Percentiles rank a stretch among this genome's conserved stretches.
Conservation (phyloP, 352 stramenopile genomes). For the Phytophthora chlamydospora region DNA sequence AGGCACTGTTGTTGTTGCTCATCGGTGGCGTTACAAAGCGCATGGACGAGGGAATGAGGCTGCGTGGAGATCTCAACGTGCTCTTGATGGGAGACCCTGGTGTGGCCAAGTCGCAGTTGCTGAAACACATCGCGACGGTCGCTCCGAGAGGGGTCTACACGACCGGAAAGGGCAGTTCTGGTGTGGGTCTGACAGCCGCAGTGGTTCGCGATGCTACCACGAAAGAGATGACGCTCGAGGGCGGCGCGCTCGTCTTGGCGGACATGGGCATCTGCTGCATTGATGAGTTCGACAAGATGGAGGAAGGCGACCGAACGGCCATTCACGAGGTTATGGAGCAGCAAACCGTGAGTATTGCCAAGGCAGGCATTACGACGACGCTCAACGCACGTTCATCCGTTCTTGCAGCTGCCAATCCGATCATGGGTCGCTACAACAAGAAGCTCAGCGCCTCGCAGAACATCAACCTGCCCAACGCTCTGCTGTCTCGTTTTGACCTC, state of each 20-base stretch:
- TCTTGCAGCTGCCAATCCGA: slow-evolving; percentile 99
- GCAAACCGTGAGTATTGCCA: slow-evolving; percentile 99
- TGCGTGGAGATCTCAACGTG: slow-evolving; percentile 99
- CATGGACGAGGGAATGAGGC: slow-evolving; percentile 94
- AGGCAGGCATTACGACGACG: slow-evolving; percentile 99
- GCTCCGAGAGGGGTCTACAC: slow-evolving; percentile 99
- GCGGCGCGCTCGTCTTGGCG: slow-evolving; percentile 97
- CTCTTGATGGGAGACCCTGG: slow-evolving; percentile 98
- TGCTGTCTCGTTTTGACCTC: slow-evolving; percentile 99
- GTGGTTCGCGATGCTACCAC: slow-evolving; percentile 96
- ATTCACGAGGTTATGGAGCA: slow-evolving; percentile 99
- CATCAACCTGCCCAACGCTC: slow-evolving; percentile 99
- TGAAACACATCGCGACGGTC: slow-evolving; percentile 98
- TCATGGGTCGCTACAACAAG: slow-evolving; percentile 94
- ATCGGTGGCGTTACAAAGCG: slow-evolving; percentile 93
- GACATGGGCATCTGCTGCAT: slow-evolving; percentile 99
- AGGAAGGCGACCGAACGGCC: slow-evolving; percentile 97
- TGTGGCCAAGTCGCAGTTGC: slow-evolving; percentile 99
- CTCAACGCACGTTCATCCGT: slow-evolving; percentile 97
- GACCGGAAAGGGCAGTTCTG: slow-evolving; percentile 98
- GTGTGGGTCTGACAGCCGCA: slow-evolving; percentile 98
- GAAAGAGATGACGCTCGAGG: slow-evolving; percentile 92
- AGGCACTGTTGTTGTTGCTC: slow-evolving; percentile 97
- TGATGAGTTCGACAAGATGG: slow-evolving; percentile 99
- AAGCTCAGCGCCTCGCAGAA: slow-evolving; percentile 94